Evolutionary conservation across 768 basidiomycete genomes (phyloP), one percentile per base, ranked within the genome.

Genomic region (Termitomyces titanicus): DNA sequence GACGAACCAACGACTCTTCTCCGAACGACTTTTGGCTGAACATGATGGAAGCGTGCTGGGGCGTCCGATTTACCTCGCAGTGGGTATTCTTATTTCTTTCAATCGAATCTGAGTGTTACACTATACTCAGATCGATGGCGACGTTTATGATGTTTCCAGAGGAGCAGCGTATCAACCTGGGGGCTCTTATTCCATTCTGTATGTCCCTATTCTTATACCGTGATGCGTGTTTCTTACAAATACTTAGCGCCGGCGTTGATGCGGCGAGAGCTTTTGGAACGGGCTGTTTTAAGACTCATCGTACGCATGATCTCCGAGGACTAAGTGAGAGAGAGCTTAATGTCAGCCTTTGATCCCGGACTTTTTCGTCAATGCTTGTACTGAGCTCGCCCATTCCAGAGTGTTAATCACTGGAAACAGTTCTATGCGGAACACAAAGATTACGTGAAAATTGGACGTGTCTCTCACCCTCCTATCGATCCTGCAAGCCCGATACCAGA

Each of bases 251-350:
- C 59, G 94, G 95, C 12, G 71, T 80, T 50, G 94, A 98, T 69
- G 93, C 92, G n/a, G 89, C 92, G 25, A 78, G 95, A 61, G 89
- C 94, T 0, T 98, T 93, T 70, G 92, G 82, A 43, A 98, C 95
- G 2, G 94, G 94, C 10, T 98, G 95, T 68, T 97, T 98, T 76
- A 79, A 84, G 63, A 83, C 83, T 4, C 95, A 98, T 72, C 82
- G 84, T 43, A 98, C 94, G 37, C 89, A 97, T 72, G 95, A 98
- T 73, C 75, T 88, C 57, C 86, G 95, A 58, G 96, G 89, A 15
- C 70, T 98, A 61, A 78, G 76, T 34, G 83, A 87, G 49, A 69
- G 74, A 56, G 92, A 98, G 71, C 68, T 88, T 58, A 70, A 76
- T 66, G 95, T 90, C 68, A 63, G 83, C 73, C 44, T 47, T n/a